Conservation (phyloP, 176 grass and related monocot species). For the Otatea glauca region DNA sequence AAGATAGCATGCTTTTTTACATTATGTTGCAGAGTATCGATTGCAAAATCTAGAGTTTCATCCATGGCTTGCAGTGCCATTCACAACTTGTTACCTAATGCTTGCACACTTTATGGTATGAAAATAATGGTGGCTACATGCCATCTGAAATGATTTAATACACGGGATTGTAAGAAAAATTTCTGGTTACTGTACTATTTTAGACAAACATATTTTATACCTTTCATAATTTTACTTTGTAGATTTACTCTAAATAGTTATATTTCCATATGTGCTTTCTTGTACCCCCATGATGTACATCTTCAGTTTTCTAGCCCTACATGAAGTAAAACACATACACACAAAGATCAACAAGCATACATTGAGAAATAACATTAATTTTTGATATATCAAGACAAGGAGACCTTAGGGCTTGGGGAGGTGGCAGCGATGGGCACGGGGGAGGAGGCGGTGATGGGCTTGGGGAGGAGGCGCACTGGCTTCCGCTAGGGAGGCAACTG, state of each 20-base stretch:
- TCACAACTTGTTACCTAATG: not conserved
- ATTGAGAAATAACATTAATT: too few species aligned
- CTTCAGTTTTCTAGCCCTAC: not conserved
- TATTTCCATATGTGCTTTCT: not conserved
- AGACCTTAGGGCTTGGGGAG: too few species aligned
- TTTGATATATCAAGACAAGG: too few species aligned
- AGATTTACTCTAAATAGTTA: slow-evolving; percentile 10
- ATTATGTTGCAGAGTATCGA: slow-evolving; percentile 1
- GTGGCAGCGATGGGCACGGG: too few species aligned
- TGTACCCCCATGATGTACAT: not conserved
- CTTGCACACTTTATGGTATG: slow-evolving; percentile 6
- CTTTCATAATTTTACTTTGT: not conserved
- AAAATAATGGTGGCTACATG: not conserved
- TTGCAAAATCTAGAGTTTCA: not conserved
- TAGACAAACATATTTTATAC: not conserved
- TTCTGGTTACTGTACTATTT: not conserved
- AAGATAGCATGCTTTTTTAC: slow-evolving; percentile 13
- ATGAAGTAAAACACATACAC: not conserved
- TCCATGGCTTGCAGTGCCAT: not conserved
- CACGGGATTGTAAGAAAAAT: not conserved
- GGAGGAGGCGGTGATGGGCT: too few species aligned
- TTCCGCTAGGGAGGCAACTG: too few species aligned
- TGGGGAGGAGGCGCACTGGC: too few species aligned
- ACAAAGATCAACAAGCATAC: not conserved
- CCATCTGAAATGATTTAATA: not conserved